phyloP scores from a whole-genome alignment of 2,329 filamentous ascomycete genomes.

The Penicillium fuscoglaucum region DNA sequence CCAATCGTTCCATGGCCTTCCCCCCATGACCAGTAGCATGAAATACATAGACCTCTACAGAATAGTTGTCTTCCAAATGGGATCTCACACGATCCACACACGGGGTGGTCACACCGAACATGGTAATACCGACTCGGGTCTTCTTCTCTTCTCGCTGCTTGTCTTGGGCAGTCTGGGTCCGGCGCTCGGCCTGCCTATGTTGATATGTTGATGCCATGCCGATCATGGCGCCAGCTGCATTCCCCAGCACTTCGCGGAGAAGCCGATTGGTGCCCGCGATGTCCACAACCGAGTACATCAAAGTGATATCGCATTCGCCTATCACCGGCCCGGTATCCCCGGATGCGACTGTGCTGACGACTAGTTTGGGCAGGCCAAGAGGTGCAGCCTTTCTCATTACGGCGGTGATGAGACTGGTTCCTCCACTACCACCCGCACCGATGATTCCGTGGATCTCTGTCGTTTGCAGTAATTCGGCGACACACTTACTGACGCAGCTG shows the following conservation, averaged over 20 bases:
- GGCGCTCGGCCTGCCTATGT: background rate
- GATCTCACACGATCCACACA: background rate
- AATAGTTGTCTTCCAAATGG: background rate
- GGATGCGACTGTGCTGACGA: background rate
- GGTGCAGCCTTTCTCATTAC: background rate
- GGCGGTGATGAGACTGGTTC: background rate
- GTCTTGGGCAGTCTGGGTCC: background rate
- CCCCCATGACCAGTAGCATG: background rate
- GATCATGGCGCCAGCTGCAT: background rate
- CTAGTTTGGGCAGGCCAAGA: background rate
- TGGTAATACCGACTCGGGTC: background rate
- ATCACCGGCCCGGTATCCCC: background rate
- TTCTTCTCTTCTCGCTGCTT: background rate
- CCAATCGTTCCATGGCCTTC: background rate
- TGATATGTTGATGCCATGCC: background rate
- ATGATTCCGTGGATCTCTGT: background rate
- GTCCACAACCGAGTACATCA: conserved; percentile 2
- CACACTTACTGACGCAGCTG: background rate
- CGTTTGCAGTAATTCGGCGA: background rate
- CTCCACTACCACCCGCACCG: background rate
- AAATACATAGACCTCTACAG: background rate
- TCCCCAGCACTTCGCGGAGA: background rate
- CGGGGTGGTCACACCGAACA: background rate
- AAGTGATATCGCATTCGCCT: background rate
- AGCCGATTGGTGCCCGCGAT: background rate